Percentiles rank a stretch among this genome's conserved stretches.
Evolutionary conservation across 768 basidiomycete species (phyloP).

Genomic region (Lentinula edodes): DNA sequence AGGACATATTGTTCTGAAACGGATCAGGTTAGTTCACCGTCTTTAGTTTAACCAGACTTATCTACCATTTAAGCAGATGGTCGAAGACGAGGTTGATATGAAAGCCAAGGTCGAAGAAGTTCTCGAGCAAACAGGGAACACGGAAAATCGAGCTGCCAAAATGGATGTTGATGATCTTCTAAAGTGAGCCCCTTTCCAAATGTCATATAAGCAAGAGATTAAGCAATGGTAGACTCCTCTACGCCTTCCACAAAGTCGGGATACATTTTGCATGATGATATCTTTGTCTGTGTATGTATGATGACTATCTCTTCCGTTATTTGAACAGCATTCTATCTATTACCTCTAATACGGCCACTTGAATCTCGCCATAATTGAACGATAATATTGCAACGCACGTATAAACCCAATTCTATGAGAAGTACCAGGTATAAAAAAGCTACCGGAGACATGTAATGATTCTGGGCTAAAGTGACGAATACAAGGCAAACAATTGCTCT

Average conservation of each 20-base stretch:
- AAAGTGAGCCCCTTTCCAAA: slow-evolving; percentile 47
- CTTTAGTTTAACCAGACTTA: background rate
- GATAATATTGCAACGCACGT: too few relatives aligned
- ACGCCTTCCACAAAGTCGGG: slow-evolving; percentile 70
- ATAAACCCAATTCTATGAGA: too few relatives aligned
- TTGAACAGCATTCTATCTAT: too few relatives aligned
- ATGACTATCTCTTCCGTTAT: too few relatives aligned
- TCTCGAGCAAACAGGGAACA: slow-evolving; percentile 62
- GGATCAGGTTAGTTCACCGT: slow-evolving; percentile 39
- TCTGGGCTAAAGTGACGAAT: too few relatives aligned
- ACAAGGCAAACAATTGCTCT: too few relatives aligned
- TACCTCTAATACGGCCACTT: too few relatives aligned
- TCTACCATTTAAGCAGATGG: slow-evolving; percentile 36
- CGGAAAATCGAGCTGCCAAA: slow-evolving; percentile 81
- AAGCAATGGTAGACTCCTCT: slow-evolving; percentile 45
- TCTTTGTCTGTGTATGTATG: background rate
- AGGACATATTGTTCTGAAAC: slow-evolving; percentile 87
- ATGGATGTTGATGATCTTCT: slow-evolving; percentile 92
- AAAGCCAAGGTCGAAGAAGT: slow-evolving; percentile 68
- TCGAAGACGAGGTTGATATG: slow-evolving; percentile 68
- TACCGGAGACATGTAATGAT: too few relatives aligned
- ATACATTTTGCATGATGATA: slow-evolving; percentile 55
- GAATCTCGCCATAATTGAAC: too few relatives aligned
- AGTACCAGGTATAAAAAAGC: too few relatives aligned
- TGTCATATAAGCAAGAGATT: background rate